Evolutionary conservation across 83 land plant genomes (phyloP).

Genomic region (Larix sibirica): DNA sequence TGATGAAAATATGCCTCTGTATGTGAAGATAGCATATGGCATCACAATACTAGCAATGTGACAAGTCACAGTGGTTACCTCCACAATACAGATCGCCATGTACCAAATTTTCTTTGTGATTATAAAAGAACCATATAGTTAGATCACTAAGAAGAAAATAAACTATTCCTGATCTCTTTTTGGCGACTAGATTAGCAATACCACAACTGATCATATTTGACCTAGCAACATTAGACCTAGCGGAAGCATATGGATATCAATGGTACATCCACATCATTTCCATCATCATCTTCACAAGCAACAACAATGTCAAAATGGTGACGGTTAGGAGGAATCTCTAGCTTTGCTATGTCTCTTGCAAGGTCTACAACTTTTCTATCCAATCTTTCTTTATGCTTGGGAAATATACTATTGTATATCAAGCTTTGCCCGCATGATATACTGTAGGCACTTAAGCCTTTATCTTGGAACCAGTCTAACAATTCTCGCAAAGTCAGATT

Average conservation of each 20-base stretch:
- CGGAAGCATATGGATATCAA: conserved; percentile 72
- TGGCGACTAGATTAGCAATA: too few species aligned
- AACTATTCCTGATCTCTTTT: too few species aligned
- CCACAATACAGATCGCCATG: too few species aligned
- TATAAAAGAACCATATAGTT: too few species aligned
- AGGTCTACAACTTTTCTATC: conserved; percentile 83
- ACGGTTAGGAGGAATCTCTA: conserved; percentile 71
- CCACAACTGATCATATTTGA: too few species aligned
- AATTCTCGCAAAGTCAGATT: conserved; percentile 74
- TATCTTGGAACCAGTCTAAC: conserved; percentile 71
- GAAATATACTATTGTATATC: conserved; percentile 93
- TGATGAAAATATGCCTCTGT: too few species aligned
- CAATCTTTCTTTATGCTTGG: conserved; percentile 85
- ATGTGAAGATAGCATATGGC: too few species aligned
- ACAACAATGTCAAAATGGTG: conserved; percentile 92
- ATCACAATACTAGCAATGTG: too few species aligned
- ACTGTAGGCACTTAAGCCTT: conserved; percentile 83
- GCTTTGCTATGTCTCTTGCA: conserved; percentile 81
- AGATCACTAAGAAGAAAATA: too few species aligned
- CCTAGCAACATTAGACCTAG: too few species aligned
- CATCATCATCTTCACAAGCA: conserved; percentile 97
- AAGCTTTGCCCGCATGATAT: conserved; percentile 87
- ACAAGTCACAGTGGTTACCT: too few species aligned
- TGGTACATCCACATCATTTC: conserved; percentile 90
- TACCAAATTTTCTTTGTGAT: too few species aligned